Conservation (phyloP, 2,329 filamentous ascomycete species). For the Aspergillus brasiliensis region DNA sequence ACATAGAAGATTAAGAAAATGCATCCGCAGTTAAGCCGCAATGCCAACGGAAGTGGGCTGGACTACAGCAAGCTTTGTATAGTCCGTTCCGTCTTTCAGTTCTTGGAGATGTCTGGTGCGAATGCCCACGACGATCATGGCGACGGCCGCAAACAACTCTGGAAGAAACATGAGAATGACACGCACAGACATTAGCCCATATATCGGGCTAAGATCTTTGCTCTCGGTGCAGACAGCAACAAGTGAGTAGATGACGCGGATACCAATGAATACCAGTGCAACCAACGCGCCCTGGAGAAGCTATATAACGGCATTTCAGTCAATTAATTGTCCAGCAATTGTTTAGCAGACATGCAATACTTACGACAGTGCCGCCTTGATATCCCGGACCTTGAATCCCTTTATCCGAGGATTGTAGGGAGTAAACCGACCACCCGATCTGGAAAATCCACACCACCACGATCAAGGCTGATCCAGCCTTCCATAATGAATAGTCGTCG, state of each 20-base stretch:
- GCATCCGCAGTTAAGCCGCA: no score
- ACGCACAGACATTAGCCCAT: slow-evolving; percentile 23
- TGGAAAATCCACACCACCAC: slow-evolving; percentile 11
- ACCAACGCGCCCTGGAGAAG: slow-evolving; percentile 6
- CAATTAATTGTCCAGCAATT: not conserved
- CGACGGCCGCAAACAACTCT: slow-evolving; percentile 24
- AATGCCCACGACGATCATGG: slow-evolving; percentile 25
- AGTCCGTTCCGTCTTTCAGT: no score
- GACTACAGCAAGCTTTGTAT: no score
- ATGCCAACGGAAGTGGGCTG: no score
- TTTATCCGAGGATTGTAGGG: not conserved
- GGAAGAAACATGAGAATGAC: slow-evolving; percentile 32
- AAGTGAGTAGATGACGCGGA: slow-evolving; percentile 29
- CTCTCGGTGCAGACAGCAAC: slow-evolving; percentile 23
- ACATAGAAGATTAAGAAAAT: no score
- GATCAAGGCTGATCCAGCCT: not conserved
- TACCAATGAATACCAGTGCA: slow-evolving; percentile 24
- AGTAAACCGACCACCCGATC: slow-evolving; percentile 8
- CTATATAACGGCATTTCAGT: not conserved
- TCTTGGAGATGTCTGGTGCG: slow-evolving; percentile 19
- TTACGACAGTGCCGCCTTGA: slow-evolving; percentile 10
- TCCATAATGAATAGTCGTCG: no score
- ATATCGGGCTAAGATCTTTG: slow-evolving; percentile 22
- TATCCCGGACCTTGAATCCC: not conserved
- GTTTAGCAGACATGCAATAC: not conserved